phyloP scores from a whole-genome alignment of 306 rosid species.

The Medicago lupulina region DNA sequence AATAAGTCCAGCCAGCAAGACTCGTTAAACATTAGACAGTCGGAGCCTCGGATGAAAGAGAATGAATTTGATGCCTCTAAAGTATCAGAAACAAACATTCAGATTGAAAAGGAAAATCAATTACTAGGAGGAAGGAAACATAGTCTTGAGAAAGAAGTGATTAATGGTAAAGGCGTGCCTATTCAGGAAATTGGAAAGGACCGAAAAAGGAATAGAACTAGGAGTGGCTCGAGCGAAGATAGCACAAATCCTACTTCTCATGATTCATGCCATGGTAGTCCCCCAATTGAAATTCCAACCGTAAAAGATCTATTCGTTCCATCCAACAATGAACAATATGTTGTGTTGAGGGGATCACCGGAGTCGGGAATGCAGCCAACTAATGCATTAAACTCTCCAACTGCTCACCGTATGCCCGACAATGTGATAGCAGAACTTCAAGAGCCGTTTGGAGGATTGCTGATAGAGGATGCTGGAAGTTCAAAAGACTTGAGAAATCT shows the following conservation, averaged over 20 bases:
- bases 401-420: slow-evolving; percentile 44
- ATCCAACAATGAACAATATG: slow-evolving; percentile 50
- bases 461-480: slow-evolving; percentile 83
- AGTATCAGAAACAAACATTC: slow-evolving; percentile 50
- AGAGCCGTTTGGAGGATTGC: slow-evolving; percentile 80
- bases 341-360: slow-evolving; percentile 53
- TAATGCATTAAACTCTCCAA: slow-evolving; percentile 36
- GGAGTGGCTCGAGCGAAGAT: slow-evolving; percentile 76
- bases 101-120: slow-evolving; percentile 51
- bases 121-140: slow-evolving; percentile 45
- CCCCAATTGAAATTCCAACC: slow-evolving; percentile 53
- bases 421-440: slow-evolving; percentile 55
- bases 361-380: slow-evolving; percentile 55
- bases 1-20: slow-evolving; percentile 55
- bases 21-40: slow-evolving; percentile 40
- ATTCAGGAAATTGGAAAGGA: slow-evolving; percentile 40
- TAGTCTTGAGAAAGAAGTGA: slow-evolving; percentile 46
- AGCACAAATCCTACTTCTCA: slow-evolving; percentile 74
- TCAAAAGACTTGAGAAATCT: slow-evolving; percentile 81
- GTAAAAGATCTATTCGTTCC: slow-evolving; percentile 51
- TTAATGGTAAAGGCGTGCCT: slow-evolving; percentile 43
- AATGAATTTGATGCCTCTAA: slow-evolving; percentile 52
- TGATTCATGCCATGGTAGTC: slow-evolving; percentile 82
- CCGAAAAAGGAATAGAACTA: slow-evolving; percentile 49
- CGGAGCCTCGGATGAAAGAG: slow-evolving; percentile 55